phyloP scores from a whole-genome alignment of 2,329 filamentous ascomycete species.

The Pestalotiopsis sp. region DNA sequence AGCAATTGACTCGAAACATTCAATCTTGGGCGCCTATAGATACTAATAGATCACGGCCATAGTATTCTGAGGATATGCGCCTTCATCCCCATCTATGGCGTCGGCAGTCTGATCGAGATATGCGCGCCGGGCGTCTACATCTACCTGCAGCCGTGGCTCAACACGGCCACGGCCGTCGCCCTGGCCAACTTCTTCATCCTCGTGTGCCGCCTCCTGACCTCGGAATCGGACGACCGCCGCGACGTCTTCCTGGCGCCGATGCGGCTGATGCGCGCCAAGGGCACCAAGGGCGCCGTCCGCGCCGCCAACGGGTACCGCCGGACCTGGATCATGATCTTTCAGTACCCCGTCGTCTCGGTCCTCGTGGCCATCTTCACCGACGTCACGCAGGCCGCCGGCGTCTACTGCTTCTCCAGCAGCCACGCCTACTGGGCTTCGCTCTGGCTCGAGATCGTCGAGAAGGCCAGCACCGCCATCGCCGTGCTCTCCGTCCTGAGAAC shows the following conservation, averaged over 20 bases:
- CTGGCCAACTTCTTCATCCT: slow-evolving; percentile 47
- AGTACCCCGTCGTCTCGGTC: slow-evolving; percentile 39
- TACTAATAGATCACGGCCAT: background rate
- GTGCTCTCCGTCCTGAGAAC: slow-evolving; percentile 25
- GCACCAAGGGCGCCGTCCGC: slow-evolving; percentile 17
- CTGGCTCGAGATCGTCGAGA: slow-evolving; percentile 31
- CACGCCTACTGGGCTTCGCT: slow-evolving; percentile 32
- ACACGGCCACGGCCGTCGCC: slow-evolving; percentile 41
- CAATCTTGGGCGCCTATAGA: background rate
- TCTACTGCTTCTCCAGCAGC: slow-evolving; percentile 33
- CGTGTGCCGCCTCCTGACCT: slow-evolving; percentile 42
- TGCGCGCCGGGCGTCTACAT: slow-evolving; percentile 38
- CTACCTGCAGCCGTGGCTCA: slow-evolving; percentile 41
- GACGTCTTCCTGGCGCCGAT: slow-evolving; percentile 40
- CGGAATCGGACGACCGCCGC: slow-evolving; percentile 24
- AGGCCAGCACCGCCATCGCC: slow-evolving; percentile 24
- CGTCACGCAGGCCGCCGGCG: slow-evolving; percentile 29
- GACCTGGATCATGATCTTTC: slow-evolving; percentile 39
- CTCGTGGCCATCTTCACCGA: slow-evolving; percentile 43
- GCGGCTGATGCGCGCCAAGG: slow-evolving; percentile 30
- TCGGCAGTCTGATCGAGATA: slow-evolving; percentile 41
- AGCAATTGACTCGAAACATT: background rate
- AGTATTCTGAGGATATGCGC: slow-evolving; percentile 44
- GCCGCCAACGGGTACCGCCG: slow-evolving; percentile 26
- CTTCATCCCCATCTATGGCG: slow-evolving; percentile 42